Conservation (phyloP, 192 early-diverging fungal genomes). For the Thamnidium elegans region DNA sequence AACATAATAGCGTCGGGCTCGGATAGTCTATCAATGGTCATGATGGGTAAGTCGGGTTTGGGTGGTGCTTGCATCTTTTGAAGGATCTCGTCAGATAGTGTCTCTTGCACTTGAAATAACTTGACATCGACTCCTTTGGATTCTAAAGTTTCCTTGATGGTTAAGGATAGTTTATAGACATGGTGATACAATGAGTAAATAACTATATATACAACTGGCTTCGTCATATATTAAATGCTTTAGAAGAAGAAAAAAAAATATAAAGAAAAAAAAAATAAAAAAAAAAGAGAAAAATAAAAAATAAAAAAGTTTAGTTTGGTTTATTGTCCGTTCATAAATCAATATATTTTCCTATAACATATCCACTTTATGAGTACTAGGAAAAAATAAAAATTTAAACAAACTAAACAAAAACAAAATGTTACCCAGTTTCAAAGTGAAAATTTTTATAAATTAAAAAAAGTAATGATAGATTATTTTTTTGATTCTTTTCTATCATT, state of each 20-base stretch:
- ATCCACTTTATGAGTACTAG: neutral
- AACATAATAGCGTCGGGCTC: slow-evolving; percentile 57
- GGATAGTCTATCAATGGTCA: slow-evolving; percentile 33
- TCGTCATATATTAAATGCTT: no score
- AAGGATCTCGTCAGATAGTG: slow-evolving; percentile 52
- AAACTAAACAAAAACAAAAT: neutral
- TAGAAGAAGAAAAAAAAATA: no score
- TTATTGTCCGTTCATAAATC: no score
- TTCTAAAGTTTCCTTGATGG: slow-evolving; percentile 61
- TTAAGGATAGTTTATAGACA: slow-evolving; percentile 63
- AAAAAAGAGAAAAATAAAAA: no score
- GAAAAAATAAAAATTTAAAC: neutral
- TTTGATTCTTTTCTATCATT: neutral
- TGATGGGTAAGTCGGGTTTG: slow-evolving; percentile 46
- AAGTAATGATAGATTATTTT: neutral
- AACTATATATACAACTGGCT: slow-evolving; percentile 59
- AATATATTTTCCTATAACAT: neutral
- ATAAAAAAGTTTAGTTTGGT: no score
- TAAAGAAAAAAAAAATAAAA: no score
- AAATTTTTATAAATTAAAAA: neutral
- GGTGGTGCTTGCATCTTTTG: slow-evolving; percentile 52
- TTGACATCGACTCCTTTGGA: slow-evolving; percentile 35
- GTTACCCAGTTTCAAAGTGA: neutral
- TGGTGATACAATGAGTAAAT: slow-evolving; percentile 72
- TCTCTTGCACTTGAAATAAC: slow-evolving; percentile 58